A percentile compares a stretch with the other conserved stretches of the same genome.
phyloP scores from a whole-genome alignment of 257 asterid species.

The Thymus mandschuricus region DNA sequence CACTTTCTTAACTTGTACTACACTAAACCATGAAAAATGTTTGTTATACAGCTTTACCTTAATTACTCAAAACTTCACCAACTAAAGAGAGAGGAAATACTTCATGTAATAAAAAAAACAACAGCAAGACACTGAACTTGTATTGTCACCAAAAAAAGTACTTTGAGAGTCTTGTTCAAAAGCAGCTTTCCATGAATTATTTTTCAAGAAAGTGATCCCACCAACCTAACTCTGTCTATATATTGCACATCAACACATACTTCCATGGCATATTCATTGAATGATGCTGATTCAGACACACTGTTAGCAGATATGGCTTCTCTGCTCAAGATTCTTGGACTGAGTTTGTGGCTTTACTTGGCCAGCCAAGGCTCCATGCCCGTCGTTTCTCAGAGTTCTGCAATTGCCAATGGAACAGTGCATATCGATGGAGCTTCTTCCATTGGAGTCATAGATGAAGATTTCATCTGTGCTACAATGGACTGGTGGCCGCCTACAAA shows the following conservation, averaged over 20 bases:
- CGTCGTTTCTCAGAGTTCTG: conserved; percentile 37
- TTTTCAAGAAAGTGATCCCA: conserved; percentile 18
- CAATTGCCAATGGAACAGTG: conserved; percentile 45
- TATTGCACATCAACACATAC: not conserved
- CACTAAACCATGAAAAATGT: conserved; percentile 32
- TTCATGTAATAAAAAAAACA: conserved; percentile 5
- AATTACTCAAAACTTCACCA: conserved; percentile 35
- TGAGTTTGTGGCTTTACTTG: conserved; percentile 56
- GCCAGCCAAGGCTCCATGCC: conserved; percentile 44
- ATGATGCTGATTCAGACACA: conserved; percentile 33
- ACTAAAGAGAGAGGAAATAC: conserved; percentile 28
- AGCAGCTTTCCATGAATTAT: not conserved
- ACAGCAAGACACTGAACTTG: conserved; percentile 1
- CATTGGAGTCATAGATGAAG: conserved; percentile 53
- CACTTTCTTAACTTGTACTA: conserved; percentile 37
- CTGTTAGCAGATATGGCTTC: conserved; percentile 44
- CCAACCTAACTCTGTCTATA: conserved; percentile 14
- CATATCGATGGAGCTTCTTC: conserved; percentile 53
- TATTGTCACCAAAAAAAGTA: conserved; percentile 12
- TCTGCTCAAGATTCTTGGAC: conserved; percentile 41
- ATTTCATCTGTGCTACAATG: conserved; percentile 61
- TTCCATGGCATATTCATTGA: conserved; percentile 27
- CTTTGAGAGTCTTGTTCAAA: not conserved
- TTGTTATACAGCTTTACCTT: conserved; percentile 23
- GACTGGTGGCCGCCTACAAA: conserved; percentile 73